These are phyloP conservation scores for Acarospora socialis DNA, from an alignment of 2,329 filamentous ascomycete genomes.

Conservation along the genomic window DNA sequence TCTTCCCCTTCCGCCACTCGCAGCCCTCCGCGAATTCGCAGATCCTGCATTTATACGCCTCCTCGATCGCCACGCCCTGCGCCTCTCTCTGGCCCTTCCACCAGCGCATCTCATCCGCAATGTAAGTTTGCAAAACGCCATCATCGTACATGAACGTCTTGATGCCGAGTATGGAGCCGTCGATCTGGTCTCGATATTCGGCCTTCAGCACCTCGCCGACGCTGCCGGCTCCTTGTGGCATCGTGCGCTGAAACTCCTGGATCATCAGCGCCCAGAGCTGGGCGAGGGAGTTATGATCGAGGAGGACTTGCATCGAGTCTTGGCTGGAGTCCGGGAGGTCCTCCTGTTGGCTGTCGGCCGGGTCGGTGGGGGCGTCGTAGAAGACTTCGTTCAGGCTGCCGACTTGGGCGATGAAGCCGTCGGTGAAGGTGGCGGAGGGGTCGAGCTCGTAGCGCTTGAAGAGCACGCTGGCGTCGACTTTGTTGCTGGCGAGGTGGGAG, in stretches of 20 bases:
- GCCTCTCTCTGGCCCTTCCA: conserved; percentile 67
- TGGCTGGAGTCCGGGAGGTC: conserved; percentile 21
- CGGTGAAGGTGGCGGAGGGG: conserved; percentile 52
- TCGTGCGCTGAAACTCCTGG: conserved; percentile 42
- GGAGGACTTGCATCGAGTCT: conserved; percentile 37
- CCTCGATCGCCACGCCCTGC: conserved; percentile 63
- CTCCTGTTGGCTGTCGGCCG: conserved; percentile 15
- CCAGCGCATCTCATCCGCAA: conserved; percentile 63
- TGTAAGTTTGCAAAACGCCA: conserved; percentile 47
- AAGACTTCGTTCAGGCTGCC: conserved; percentile 54
- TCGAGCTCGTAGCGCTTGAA: conserved; percentile 60
- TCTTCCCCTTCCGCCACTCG: conserved; percentile 58
- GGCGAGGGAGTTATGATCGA: conserved; percentile 44
- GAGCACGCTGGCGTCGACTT: conserved; percentile 54
- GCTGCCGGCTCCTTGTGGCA: conserved; percentile 37
- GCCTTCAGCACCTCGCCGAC: conserved; percentile 43
- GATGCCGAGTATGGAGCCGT: conserved; percentile 39
- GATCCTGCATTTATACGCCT: conserved; percentile 73
- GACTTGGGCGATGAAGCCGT: conserved; percentile 64
- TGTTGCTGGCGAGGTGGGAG: conserved; percentile 56
- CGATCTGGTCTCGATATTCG: conserved; percentile 36
- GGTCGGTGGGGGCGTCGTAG: conserved; percentile 30
- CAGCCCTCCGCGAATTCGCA: conserved; percentile 76
- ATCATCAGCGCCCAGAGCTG: conserved; percentile 51
- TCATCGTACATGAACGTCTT: conserved; percentile 54